A percentile compares a stretch with the other conserved stretches of the same genome.
Conservation (phyloP, 768 basidiomycete genomes). For the Tylopilus vinaceipallidus region DNA sequence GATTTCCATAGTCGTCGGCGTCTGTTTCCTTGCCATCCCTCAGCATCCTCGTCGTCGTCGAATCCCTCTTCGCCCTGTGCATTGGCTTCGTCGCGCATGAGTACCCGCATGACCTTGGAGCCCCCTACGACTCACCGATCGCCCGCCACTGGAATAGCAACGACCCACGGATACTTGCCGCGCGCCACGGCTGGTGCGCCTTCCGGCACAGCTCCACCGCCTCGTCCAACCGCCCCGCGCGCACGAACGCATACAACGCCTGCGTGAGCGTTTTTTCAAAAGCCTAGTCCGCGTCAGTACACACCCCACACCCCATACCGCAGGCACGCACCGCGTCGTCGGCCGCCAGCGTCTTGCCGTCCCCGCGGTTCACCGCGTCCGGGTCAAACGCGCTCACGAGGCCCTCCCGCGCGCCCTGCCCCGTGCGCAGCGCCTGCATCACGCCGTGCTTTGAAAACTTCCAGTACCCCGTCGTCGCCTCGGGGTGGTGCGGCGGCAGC, state of each 20-base stretch:
- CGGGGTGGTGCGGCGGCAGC: conserved; percentile 55
- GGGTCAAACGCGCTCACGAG: conserved; percentile 76
- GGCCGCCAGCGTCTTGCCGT: conserved; percentile 57
- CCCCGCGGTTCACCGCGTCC: conserved; percentile 66
- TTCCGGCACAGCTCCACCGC: conserved; percentile 80
- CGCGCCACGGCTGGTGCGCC: conserved; percentile 89
- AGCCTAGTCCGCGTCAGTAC: conserved; percentile 44
- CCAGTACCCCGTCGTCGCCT: conserved; percentile 81
- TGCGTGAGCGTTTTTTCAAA: conserved; percentile 79
- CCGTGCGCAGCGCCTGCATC: conserved; percentile 60
- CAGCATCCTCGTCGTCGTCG: conserved; percentile 41
- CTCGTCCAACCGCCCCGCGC: conserved; percentile 82
- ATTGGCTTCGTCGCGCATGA: conserved; percentile 41
- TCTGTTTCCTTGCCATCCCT: conserved; percentile 71
- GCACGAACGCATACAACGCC: conserved; percentile 76
- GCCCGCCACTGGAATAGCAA: conserved; percentile 73
- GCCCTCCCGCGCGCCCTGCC: conserved; percentile 42
- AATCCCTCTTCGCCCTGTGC: conserved; percentile 48
- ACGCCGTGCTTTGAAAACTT: conserved; percentile 76
- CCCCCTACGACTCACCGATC: conserved; percentile 49
- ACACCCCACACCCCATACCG: neutral
- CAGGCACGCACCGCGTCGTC: conserved; percentile 63
- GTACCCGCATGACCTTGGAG: conserved; percentile 21
- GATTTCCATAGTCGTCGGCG: conserved; percentile 85
- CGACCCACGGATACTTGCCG: conserved; percentile 85